Evolutionary conservation across 176 grass and related monocot genomes (phyloP), one percentile per base, ranked within the genome.

Genomic region (Leersia perrieri): DNA sequence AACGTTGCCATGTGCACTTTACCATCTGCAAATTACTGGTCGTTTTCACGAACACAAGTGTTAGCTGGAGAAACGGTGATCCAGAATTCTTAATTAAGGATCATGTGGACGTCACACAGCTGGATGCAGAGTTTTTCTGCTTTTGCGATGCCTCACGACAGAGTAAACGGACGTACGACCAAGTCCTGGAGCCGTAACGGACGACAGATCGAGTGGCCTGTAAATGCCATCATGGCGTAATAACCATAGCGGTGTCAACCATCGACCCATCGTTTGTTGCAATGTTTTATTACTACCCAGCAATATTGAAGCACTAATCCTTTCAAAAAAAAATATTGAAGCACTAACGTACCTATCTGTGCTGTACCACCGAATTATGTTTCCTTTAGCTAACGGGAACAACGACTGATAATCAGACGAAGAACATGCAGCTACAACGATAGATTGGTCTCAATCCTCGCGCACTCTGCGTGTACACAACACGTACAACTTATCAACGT

Each of bases 81-180:
- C 47, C 5, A 22, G 49, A 53, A 22, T 53, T 22, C 9, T 58
- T 11, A 58, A 25, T 25, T 58, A 7, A 58, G 53, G 41, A 55
- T 25, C 53, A 25, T 23, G 27, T 55, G 26, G 83, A 85, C 23
- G 38, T 20, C 51, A 11, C 4, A 36, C 3, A 27, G 5, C 32
- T 14, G 44, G 57, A 34, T 10, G 23, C 30, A 49, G 11, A 42
- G 15, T 33, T 68, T 20, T 3, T 11, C 12, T 1, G 25, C 14
- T 23, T 18, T 76, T 55, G 3, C 53, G 9, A 23, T 31, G 63
- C 51, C 63, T 26, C 63, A 33, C 10, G 38, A 75, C 36, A 10
- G 40, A 68, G 77, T 84, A 80, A 60, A 76, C 76, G 63, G 68
- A 20, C 4, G 60, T 3, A 20, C 42, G 86, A 88, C 68, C 68